phyloP scores from a whole-genome alignment of 2,329 filamentous ascomycete species.

The Aphanoascus verrucosus region DNA sequence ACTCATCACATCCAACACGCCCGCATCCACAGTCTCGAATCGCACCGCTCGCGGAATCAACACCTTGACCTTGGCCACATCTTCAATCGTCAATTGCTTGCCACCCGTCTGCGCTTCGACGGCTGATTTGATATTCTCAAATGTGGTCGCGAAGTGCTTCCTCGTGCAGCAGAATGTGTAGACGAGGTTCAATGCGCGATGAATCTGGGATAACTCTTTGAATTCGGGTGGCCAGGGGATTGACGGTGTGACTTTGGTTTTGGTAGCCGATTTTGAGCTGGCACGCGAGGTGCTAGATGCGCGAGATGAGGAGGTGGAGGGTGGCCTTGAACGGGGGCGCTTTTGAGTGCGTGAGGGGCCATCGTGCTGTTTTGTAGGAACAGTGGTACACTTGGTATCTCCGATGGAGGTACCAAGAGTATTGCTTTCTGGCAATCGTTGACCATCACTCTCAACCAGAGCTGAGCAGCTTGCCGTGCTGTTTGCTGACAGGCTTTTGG shows the following conservation, averaged over 20 bases:
- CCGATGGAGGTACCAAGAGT: neutral
- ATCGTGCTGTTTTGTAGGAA: constrained; percentile 10
- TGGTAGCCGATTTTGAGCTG: constrained; percentile 14
- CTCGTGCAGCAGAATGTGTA: constrained; percentile 92
- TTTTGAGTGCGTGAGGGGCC: neutral
- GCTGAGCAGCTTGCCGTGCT: neutral
- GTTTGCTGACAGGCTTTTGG: neutral
- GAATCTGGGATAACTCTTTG: constrained; percentile 60
- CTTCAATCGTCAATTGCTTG: constrained; percentile 56
- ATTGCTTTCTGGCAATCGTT: neutral
- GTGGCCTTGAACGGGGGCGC: neutral
- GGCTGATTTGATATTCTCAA: constrained; percentile 72
- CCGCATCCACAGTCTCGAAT: constrained; percentile 78
- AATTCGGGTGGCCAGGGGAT: constrained; percentile 67
- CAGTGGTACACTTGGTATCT: neutral
- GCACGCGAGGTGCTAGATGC: constrained; percentile 13
- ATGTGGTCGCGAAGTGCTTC: constrained; percentile 83
- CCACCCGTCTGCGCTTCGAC: constrained; percentile 71
- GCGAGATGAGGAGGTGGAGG: constrained; percentile 10
- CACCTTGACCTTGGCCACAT: constrained; percentile 71
- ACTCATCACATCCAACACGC: constrained; percentile 68
- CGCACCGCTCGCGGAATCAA: constrained; percentile 67
- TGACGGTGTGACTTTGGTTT: constrained; percentile 21
- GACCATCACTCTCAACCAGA: neutral
- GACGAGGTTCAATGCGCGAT: constrained; percentile 79